phyloP scores from a whole-genome alignment of 2,329 filamentous ascomycete genomes.

The Ophiostoma triangulosporum region DNA sequence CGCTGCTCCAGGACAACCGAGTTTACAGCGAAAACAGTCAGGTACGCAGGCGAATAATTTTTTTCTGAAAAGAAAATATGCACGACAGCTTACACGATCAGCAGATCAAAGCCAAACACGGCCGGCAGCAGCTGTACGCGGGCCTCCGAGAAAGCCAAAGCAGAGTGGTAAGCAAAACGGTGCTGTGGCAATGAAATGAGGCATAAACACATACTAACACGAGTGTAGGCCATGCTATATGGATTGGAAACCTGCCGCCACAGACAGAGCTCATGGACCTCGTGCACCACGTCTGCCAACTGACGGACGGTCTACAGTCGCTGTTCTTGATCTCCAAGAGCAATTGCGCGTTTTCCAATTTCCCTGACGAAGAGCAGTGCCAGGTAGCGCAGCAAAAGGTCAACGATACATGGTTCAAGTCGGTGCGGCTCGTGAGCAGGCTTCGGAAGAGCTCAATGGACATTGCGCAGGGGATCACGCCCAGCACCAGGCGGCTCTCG shows the following conservation, averaged over 20 bases:
- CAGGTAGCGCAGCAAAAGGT: constrained; percentile 66
- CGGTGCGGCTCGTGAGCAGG: constrained; percentile 73
- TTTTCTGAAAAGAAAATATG: too few species aligned
- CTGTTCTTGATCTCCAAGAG: constrained; percentile 92
- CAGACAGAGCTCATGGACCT: constrained; percentile 68
- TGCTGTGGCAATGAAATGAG: too few species aligned
- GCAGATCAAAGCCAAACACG: not conserved
- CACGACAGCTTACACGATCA: too few species aligned
- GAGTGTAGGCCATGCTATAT: constrained; percentile 80
- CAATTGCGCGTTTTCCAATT: constrained; percentile 95
- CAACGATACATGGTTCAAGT: constrained; percentile 81
- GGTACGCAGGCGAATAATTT: not conserved
- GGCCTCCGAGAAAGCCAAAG: constrained; percentile 42
- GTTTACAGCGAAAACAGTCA: not conserved
- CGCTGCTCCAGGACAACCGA: not conserved
- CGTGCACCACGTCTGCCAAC: constrained; percentile 81
- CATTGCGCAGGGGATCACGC: constrained; percentile 31
- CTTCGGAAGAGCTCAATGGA: constrained; percentile 48
- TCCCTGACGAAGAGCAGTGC: constrained; percentile 67
- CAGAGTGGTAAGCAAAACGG: constrained; percentile 41
- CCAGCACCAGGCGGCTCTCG: constrained; percentile 39
- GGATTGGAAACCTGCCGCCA: constrained; percentile 88
- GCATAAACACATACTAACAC: too few species aligned
- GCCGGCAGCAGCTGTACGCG: constrained; percentile 25
- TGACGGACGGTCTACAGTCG: constrained; percentile 68